Evolutionary conservation across 1,284 basidiomycete species (phyloP).

Genomic region (Melanopsichium pennsylvanicum): DNA sequence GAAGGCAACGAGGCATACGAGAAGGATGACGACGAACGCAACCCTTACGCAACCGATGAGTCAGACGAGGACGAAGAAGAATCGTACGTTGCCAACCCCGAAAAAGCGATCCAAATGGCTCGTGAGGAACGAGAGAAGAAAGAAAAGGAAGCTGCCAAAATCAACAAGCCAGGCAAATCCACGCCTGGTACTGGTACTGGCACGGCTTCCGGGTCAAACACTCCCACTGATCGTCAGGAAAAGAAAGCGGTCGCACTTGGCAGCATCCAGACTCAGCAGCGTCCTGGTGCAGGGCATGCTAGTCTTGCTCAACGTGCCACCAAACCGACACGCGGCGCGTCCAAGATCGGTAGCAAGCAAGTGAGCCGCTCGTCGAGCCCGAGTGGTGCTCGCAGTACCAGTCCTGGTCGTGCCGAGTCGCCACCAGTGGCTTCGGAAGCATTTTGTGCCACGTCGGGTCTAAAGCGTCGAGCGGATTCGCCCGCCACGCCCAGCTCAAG

Average conservation of each 20-base stretch:
- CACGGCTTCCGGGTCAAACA: conserved; percentile 34
- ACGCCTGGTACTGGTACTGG: conserved; percentile 13
- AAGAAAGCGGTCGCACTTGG: conserved; percentile 30
- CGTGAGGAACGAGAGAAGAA: conserved; percentile 59
- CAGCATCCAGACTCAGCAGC: conserved; percentile 19
- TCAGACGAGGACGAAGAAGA: conserved; percentile 61
- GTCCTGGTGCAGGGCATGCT: conserved; percentile 52
- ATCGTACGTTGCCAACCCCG: conserved; percentile 62
- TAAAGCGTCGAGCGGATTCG: conserved; percentile 42
- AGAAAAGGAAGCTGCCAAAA: conserved; percentile 45
- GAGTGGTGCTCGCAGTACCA: conserved; percentile 19
- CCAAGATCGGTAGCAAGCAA: conserved; percentile 50
- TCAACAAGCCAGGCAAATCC: conserved; percentile 34
- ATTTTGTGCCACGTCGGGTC: conserved; percentile 10
- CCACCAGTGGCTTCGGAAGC: conserved; percentile 16
- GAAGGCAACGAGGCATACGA: conserved; percentile 63
- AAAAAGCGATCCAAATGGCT: conserved; percentile 61
- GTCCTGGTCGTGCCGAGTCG: conserved; percentile 37
- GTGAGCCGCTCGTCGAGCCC: conserved; percentile 43
- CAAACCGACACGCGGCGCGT: conserved; percentile 36
- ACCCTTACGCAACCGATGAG: conserved; percentile 60
- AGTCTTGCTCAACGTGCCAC: conserved; percentile 55
- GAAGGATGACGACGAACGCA: conserved; percentile 61
- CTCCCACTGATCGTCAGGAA: conserved; percentile 31
- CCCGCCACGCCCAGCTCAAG: conserved; percentile 6